Evolutionary conservation across 441 rosid genomes (phyloP), one percentile per base, ranked within the genome.

Genomic region (Adansonia grandidieri): DNA sequence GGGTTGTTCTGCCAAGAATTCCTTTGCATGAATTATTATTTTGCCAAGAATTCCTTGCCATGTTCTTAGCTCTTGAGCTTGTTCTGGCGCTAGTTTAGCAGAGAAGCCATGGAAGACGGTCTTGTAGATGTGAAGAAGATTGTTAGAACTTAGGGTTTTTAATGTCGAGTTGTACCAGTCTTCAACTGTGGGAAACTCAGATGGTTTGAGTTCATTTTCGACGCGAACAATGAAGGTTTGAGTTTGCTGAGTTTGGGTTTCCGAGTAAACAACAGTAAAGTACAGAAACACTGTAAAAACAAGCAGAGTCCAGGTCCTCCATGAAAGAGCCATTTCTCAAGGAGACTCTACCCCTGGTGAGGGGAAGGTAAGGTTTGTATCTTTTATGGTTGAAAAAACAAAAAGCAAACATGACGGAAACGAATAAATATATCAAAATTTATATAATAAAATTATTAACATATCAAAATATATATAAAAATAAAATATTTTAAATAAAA

Each of bases 61-160:
- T 14, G 69, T 48, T 47, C 66, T 5, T 15, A 83, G 84, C 11
- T 66, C 37, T 24, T 57, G 51, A 3, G 75, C 77, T 74, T 81
- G 81, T 8, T 53, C 42, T 1, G 19, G 53, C n/a, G 78, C 78
- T n/a, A 87, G 76, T 22, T 54, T 75, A 1, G 81, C 51, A 15
- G 84, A 84, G 81, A 83, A 84, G 50, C 87, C 89, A 47, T 86
- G 85, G 72, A 84, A 79, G 8, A 81, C 82, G 2, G 82, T 77
- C 63, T 61, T 62, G 60, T 79, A 86, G 15, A 83, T 45, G 58
- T 86, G 81, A 79, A 79, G 45, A 51, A 77, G n/a, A 57, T 24
- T 24, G 28, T 72, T 14, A 20, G 74, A 58, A 20, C 7, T 51
- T 2, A 81, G 66, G 54, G 28, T 73, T 6, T 54, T 22, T 8